Evolutionary conservation across 2,329 filamentous ascomycete species (phyloP), one percentile per base, ranked within the genome.

Genomic region (Didymosphaeria variabile): DNA sequence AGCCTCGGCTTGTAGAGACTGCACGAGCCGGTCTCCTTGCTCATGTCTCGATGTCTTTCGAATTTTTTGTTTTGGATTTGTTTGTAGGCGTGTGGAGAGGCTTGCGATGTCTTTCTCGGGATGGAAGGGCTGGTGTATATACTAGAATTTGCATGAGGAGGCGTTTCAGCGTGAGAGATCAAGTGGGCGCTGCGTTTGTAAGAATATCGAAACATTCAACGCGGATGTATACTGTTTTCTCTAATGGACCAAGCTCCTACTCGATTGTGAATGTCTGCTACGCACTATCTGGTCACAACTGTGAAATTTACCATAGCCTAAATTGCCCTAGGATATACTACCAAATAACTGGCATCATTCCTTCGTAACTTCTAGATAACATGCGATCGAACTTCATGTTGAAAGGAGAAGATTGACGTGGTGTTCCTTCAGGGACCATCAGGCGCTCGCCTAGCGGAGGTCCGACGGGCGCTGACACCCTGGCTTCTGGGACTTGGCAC

Each of bases 111-210:
- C 31, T 53, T 32, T 58, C 17, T 17, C n/a, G 17, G 38, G 38
- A 40, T 55, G 54, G 57, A 40, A 29, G n/a, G 38, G 59, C 45
- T 61, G 57, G 59, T 73, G 68, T 73, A 77, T 72, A 75, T 71
- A 75, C 63, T 72, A 72, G 73, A 69, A 62, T 57, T 71, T 70
- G 73, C 72, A 76, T 77, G 50, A 57, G 55, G 66, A 53, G 68
- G 70, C 72, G 68, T 75, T 67, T 46, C 32, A 59, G 60, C 49
- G 49, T 65, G 64, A 61, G 65, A 57, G 42, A 57, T 42, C 21
- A 36, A 60, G 57, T 40, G 47, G 50, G 60, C 55, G 60, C 53
- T 40, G 50, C 50, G 59, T 58, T 59, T 68, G 66, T 68, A 68
- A 53, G 44, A 67, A 64, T 66, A 62, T 55, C 19, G 21, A 57